These are phyloP conservation scores for Pulveroboletus frians DNA, from an alignment of 768 basidiomycete species.

Conservation along the genomic window DNA sequence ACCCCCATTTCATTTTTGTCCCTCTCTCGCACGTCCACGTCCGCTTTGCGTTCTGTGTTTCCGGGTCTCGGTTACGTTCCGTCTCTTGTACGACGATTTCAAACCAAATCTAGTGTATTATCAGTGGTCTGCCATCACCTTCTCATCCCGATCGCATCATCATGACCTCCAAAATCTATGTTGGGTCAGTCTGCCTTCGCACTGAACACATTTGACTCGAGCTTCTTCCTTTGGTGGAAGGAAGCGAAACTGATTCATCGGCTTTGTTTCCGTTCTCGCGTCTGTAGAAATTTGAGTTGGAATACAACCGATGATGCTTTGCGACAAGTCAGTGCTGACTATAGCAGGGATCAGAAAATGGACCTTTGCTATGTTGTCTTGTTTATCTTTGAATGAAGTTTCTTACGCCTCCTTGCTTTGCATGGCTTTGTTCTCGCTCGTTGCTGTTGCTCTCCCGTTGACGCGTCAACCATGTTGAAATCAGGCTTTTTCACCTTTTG, in stretches of 20 bases:
- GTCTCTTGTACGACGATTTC: conserved; percentile 48
- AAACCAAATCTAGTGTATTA: conserved; percentile 48
- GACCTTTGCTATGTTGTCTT: conserved; percentile 44
- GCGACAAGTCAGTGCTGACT: conserved; percentile 73
- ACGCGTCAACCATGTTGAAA: conserved; percentile 17
- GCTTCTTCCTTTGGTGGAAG: conserved; percentile 41
- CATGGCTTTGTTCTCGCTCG: conserved; percentile 18
- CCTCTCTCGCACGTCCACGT: conserved; percentile 48
- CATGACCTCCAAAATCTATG: conserved; percentile 80
- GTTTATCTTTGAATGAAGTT: conserved; percentile 28
- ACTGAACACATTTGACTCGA: conserved; percentile 39
- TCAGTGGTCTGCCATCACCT: conserved; percentile 27
- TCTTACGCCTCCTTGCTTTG: conserved; percentile 29
- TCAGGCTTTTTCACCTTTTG: conserved; percentile 80
- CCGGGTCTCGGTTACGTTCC: conserved; percentile 52
- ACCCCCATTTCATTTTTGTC: conserved; percentile 23
- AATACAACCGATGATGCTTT: conserved; percentile 92
- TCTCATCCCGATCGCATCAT: conserved; percentile 20
- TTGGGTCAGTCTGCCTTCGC: conserved; percentile 82
- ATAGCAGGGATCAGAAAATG: conserved; percentile 24
- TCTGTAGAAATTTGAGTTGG: conserved; percentile 90
- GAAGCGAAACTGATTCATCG: conserved; percentile 51
- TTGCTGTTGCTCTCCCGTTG: conserved; percentile 18
- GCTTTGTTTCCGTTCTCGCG: conserved; percentile 38
- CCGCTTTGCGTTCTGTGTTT: conserved; percentile 44